These are phyloP conservation scores for Rhodotorula graminis DNA, from an alignment of 768 basidiomycete genomes.

Conservation along the genomic window DNA sequence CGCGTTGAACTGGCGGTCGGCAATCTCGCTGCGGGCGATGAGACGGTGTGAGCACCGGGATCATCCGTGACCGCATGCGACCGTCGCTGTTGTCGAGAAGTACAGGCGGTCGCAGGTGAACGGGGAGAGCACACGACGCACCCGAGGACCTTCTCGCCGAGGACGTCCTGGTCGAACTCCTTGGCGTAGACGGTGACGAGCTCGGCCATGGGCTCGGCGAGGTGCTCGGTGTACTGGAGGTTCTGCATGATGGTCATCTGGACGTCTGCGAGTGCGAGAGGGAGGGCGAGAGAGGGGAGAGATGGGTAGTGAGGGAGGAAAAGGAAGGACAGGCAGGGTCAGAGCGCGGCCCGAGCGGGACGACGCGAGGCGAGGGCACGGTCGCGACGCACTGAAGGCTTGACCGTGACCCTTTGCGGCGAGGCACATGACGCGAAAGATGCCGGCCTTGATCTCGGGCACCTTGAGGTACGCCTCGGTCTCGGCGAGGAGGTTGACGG, in stretches of 20 bases:
- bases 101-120: too few relatives aligned
- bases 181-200: constrained; percentile 70
- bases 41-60: too few relatives aligned
- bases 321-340: neutral
- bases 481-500: constrained; percentile 80
- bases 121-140: constrained; percentile 29
- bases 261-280: constrained; percentile 48
- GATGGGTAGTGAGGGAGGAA: neutral
- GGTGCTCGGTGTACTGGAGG: constrained; percentile 88
- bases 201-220: constrained; percentile 91
- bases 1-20: constrained; percentile 66
- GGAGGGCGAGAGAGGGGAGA: too few relatives aligned
- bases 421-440: constrained; percentile 82
- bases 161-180: constrained; percentile 80
- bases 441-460: constrained; percentile 62
- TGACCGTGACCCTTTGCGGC: constrained; percentile 90
- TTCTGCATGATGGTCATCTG: constrained; percentile 87
- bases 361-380: too few relatives aligned
- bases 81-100: too few relatives aligned
- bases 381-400: constrained; percentile 54
- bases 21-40: constrained; percentile 61
- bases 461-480: constrained; percentile 83
- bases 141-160: constrained; percentile 82
- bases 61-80: too few relatives aligned
- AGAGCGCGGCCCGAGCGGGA: too few relatives aligned